phyloP scores from a whole-genome alignment of 2,329 filamentous ascomycete genomes.

The Fusarium redolens region DNA sequence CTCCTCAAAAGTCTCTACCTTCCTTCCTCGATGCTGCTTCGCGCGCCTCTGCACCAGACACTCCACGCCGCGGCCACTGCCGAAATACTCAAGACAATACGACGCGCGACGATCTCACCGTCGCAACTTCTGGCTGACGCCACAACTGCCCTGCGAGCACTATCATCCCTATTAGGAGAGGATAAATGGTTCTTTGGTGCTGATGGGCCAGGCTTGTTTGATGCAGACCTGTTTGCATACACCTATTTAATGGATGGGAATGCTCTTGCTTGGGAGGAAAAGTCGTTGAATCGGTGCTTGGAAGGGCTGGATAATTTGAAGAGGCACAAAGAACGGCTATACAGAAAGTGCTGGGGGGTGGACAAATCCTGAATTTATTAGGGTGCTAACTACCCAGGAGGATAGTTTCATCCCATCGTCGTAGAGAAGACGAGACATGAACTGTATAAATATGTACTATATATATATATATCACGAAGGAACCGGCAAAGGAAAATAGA shows the following conservation, averaged over 20 bases:
- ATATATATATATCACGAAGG: constrained; percentile 19
- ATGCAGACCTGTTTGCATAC: constrained; percentile 91
- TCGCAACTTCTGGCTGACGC: constrained; percentile 57
- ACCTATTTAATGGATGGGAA: constrained; percentile 81
- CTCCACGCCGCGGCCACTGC: constrained; percentile 78
- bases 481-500: constrained; percentile 6
- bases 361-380: constrained; percentile 2
- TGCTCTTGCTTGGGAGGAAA: constrained; percentile 71
- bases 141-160: constrained; percentile 57
- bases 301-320: constrained; percentile 70
- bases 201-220: constrained; percentile 76
- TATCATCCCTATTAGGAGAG: constrained; percentile 56
- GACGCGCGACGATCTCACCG: constrained; percentile 51
- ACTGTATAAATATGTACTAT: constrained; percentile 24
- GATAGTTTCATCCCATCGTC: not conserved
- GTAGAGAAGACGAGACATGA: not conserved
- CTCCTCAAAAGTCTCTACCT: constrained; percentile 81
- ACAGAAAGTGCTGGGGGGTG: constrained; percentile 47
- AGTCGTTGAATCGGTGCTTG: constrained; percentile 68
- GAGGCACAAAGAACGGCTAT: constrained; percentile 53
- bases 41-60: constrained; percentile 70
- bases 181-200: constrained; percentile 62
- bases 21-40: constrained; percentile 72
- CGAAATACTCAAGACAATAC: constrained; percentile 75
- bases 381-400: not conserved